Conservation (phyloP, 129 eudicot species). For the Flaveria bidentis region DNA sequence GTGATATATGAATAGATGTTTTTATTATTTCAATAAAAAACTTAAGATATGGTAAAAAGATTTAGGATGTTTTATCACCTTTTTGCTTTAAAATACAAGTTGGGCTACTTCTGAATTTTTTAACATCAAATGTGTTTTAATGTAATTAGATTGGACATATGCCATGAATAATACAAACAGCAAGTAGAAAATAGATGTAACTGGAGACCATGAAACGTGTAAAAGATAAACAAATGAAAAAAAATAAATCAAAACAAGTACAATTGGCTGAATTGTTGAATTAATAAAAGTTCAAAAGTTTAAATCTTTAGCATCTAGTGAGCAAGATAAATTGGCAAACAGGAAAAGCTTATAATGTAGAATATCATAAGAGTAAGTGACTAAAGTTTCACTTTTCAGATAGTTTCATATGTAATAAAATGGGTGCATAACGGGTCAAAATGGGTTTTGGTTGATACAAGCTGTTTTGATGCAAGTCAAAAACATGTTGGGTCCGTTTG, state of each 20-base stretch:
- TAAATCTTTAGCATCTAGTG: not conserved
- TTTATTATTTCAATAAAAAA: not conserved
- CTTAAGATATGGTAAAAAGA: not conserved
- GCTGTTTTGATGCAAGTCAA: not conserved
- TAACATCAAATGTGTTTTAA: not conserved
- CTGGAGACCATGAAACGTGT: not conserved
- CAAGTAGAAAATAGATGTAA: constrained; percentile 3
- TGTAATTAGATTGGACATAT: not conserved
- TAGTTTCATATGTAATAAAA: not conserved
- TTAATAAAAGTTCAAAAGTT: not conserved
- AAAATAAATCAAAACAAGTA: not conserved
- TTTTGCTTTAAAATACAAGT: not conserved
- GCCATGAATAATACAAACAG: not conserved
- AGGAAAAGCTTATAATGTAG: not conserved
- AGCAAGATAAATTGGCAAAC: not conserved
- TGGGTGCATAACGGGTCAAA: not conserved
- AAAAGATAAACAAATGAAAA: not conserved
- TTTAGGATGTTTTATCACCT: not conserved
- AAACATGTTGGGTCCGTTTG: not conserved
- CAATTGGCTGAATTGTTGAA: not conserved
- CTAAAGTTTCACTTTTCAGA: not conserved
- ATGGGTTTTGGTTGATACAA: not conserved
- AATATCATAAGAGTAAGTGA: not conserved
- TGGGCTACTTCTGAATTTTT: too few species aligned
- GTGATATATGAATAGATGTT: not conserved